Percentiles rank a stretch among this genome's conserved stretches.
Evolutionary conservation across 2,329 filamentous ascomycete species (phyloP).

Genomic region (Tolypocladium capitatum): DNA sequence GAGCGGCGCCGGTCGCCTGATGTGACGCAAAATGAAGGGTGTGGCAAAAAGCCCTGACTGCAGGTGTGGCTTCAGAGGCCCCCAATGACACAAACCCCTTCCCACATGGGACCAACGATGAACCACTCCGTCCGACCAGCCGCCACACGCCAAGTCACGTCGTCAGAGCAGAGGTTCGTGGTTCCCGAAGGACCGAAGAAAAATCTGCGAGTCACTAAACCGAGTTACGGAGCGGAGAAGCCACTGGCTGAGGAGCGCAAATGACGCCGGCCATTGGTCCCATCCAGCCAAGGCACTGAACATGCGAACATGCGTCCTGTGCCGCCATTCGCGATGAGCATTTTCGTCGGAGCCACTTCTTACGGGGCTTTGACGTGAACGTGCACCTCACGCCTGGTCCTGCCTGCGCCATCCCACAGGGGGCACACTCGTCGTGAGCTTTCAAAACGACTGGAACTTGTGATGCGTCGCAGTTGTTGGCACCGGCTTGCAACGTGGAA

Average conservation of each 20-base stretch:
- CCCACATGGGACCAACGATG: not conserved
- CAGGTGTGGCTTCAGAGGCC: not conserved
- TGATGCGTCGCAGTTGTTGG: not conserved
- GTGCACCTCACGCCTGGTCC: not conserved
- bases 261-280: not conserved
- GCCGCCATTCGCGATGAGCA: not conserved
- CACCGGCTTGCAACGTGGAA: too few species aligned
- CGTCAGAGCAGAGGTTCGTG: not conserved
- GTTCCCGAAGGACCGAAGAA: conserved; percentile 5
- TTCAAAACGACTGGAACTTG: not conserved
- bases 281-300: too few species aligned
- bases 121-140: not conserved
- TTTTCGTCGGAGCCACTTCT: not conserved
- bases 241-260: conserved; percentile 2
- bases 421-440: too few species aligned
- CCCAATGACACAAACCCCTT: not conserved
- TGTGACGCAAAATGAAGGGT: conserved; percentile 8
- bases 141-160: too few species aligned
- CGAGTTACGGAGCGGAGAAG: not conserved
- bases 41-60: not conserved
- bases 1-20: conserved; percentile 7
- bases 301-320: not conserved
- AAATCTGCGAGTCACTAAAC: conserved; percentile 6
- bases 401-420: not conserved
- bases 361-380: not conserved